A percentile compares a stretch with the other conserved stretches of the same genome.
phyloP scores from a whole-genome alignment of 2,329 filamentous ascomycete species.

The Chaetomium globosum region DNA sequence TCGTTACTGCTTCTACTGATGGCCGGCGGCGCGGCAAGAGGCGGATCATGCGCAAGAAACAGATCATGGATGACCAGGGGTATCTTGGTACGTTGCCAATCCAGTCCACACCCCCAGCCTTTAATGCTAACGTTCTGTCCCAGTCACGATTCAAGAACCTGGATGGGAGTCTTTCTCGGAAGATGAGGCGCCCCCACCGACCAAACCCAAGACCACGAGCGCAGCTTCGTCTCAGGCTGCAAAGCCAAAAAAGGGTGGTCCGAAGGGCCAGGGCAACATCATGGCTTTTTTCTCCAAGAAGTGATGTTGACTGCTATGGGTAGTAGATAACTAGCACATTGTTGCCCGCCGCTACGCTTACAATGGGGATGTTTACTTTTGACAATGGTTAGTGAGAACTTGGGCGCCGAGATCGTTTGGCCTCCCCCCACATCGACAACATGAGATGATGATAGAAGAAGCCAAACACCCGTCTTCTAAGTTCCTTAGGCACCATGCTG shows the following conservation, averaged over 20 bases:
- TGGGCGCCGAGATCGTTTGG: background rate
- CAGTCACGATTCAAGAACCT: slow-evolving; percentile 82
- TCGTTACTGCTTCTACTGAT: slow-evolving; percentile 51
- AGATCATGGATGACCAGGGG: slow-evolving; percentile 82
- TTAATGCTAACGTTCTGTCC: slow-evolving; percentile 19
- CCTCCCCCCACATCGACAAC: background rate
- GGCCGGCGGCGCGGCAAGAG: slow-evolving; percentile 76
- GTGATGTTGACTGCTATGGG: slow-evolving; percentile 40
- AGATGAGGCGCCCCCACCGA: slow-evolving; percentile 67
- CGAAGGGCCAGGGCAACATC: slow-evolving; percentile 76
- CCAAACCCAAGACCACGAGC: slow-evolving; percentile 54
- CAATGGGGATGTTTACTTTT: background rate
- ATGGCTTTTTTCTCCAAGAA: slow-evolving; percentile 93
- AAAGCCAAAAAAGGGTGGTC: slow-evolving; percentile 58
- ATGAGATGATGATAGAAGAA: background rate
- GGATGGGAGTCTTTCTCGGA: slow-evolving; percentile 94
- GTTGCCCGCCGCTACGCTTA: background rate
- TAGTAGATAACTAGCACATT: background rate
- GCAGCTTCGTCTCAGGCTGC: slow-evolving; percentile 45
- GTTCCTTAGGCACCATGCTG: background rate
- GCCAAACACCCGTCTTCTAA: too few species aligned
- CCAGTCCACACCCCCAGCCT: background rate
- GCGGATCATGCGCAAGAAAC: slow-evolving; percentile 84
- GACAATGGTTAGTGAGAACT: background rate
- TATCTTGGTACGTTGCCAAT: slow-evolving; percentile 70